Evolutionary conservation across 202 grass and related monocot species (phyloP).

Genomic region (Eragrostis tef): DNA sequence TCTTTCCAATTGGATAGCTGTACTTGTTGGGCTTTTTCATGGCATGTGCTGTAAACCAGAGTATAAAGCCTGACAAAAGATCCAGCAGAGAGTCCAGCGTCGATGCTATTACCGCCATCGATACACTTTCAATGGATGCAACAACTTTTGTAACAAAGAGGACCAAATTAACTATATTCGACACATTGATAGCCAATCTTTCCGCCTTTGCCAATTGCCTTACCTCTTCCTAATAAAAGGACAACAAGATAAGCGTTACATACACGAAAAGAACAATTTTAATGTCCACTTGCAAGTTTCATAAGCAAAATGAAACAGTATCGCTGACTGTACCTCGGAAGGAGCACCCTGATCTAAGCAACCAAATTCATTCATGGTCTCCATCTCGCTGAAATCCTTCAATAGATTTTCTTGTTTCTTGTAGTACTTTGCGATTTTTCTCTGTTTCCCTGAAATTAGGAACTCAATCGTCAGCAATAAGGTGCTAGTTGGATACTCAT

Average conservation of each 20-base stretch:
- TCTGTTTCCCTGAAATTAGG: slow-evolving; percentile 64
- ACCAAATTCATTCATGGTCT: slow-evolving; percentile 71
- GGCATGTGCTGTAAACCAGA: slow-evolving; percentile 67
- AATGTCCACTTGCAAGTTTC: background rate
- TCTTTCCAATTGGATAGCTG: slow-evolving; percentile 80
- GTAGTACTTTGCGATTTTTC: slow-evolving; percentile 90
- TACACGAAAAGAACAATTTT: background rate
- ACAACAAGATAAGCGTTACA: background rate
- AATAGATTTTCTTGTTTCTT: slow-evolving; percentile 81
- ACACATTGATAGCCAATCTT: slow-evolving; percentile 68
- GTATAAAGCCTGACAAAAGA: slow-evolving; percentile 82
- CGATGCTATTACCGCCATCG: slow-evolving; percentile 88
- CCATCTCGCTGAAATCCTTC: slow-evolving; percentile 85
- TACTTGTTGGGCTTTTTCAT: slow-evolving; percentile 95
- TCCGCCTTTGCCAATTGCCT: slow-evolving; percentile 62
- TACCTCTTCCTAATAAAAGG: slow-evolving; percentile 58
- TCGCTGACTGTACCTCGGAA: slow-evolving; percentile 53
- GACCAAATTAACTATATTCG: slow-evolving; percentile 64
- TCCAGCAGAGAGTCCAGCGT: slow-evolving; percentile 81
- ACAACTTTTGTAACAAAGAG: slow-evolving; percentile 72
- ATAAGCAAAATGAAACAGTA: background rate
- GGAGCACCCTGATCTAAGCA: slow-evolving; percentile 54
- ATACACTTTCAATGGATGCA: slow-evolving; percentile 58
- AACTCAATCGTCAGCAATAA: background rate
- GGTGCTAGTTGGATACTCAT: too few species aligned